Conservation (phyloP, 2,329 filamentous ascomycete species). For the Aspergillus novofumigatus region DNA sequence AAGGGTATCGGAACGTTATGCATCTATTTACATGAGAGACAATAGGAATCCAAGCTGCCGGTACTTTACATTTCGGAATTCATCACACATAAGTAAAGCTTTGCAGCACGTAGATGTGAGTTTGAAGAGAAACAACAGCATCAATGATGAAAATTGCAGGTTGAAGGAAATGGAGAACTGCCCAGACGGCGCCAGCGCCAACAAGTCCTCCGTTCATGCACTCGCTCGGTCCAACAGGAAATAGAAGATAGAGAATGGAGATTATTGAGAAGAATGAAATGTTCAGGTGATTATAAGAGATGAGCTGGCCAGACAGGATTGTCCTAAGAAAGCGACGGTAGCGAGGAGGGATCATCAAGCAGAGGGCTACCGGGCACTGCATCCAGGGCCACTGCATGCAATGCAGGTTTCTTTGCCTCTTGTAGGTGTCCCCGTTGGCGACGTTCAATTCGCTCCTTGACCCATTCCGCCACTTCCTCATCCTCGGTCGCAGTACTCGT, state of each 20-base stretch:
- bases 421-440: slow-evolving; percentile 57
- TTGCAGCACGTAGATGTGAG: background rate
- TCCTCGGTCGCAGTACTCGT: slow-evolving; percentile 57
- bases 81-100: background rate
- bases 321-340: background rate
- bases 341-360: slow-evolving; percentile 22
- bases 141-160: background rate
- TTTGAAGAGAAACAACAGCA: background rate
- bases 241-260: background rate
- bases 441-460: slow-evolving; percentile 64
- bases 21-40: background rate
- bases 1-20: background rate
- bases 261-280: background rate
- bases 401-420: slow-evolving; percentile 64
- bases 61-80: background rate
- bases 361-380: slow-evolving; percentile 50
- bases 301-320: background rate
- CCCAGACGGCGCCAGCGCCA: slow-evolving; percentile 5
- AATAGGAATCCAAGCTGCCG: background rate
- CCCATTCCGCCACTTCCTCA: slow-evolving; percentile 82
- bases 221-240: background rate
- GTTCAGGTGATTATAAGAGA: background rate
- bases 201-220: slow-evolving; percentile 3
- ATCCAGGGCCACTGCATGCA: slow-evolving; percentile 84
- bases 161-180: background rate